phyloP scores from a whole-genome alignment of 176 grass and related monocot species.

The Bonia amplexicaulis region DNA sequence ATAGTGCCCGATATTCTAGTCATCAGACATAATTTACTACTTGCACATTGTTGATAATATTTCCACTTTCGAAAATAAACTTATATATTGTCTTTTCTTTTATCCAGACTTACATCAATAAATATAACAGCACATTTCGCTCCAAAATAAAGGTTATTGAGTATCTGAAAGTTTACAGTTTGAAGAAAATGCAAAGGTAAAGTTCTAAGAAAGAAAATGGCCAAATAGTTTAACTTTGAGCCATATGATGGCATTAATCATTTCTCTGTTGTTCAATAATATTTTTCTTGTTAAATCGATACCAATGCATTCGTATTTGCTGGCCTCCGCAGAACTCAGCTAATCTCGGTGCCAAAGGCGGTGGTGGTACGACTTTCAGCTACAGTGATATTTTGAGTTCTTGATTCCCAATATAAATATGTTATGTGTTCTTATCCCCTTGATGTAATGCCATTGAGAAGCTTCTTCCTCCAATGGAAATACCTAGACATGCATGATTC shows the following conservation, averaged over 20 bases:
- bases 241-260: neutral
- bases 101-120: too few species aligned
- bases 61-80: too few species aligned
- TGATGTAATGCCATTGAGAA: too few species aligned
- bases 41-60: too few species aligned
- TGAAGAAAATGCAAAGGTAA: neutral
- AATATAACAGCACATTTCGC: too few species aligned
- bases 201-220: neutral
- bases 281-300: neutral
- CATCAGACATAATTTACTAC: too few species aligned
- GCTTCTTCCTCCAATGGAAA: too few species aligned
- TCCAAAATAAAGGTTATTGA: too few species aligned
- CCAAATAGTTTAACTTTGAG: neutral
- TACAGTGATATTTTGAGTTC: too few species aligned
- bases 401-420: neutral
- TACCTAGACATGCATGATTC: too few species aligned
- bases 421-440: neutral
- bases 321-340: neutral
- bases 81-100: too few species aligned
- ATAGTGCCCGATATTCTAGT: too few species aligned
- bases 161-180: neutral
- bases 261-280: neutral
- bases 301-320: neutral
- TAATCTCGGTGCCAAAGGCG: neutral
- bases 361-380: neutral